Evolutionary conservation across 1,284 basidiomycete species (phyloP), one percentile per base, ranked within the genome.

Genomic region (Meira nashicola): DNA sequence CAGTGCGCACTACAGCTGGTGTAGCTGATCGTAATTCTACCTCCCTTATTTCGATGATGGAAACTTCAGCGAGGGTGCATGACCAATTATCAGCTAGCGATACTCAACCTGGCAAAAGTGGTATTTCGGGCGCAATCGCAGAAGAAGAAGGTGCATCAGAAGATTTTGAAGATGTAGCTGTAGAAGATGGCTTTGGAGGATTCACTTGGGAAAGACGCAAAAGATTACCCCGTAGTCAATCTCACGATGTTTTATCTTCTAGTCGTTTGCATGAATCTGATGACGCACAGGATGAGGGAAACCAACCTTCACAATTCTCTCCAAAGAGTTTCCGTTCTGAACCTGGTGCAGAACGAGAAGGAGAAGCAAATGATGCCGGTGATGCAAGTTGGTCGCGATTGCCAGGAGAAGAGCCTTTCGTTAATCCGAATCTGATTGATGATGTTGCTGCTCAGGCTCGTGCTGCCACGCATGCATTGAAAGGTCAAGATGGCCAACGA

Each of bases 401-500:
- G 19, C 50, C 50, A 5, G 23, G 14, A n/a, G 33, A 54, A 43
- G 23, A 17, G 4, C 14, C n/a, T 28, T n/a, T 17, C 23, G 49
- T 57, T 25, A 39, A 23, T 38, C 14, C 28, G 37, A 21, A 51
- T 51, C 40, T 73, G 40, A 41, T 68, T 19, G 68, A 71, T 25
- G 71, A 74, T 39, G 57, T 74, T 1, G 71, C 65, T 1, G 64
- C 68, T n/a, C 72, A 74, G 52, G 70, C 72, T 7, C 57, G 57
- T 4, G 67, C 70, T 14, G 72, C 72, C 5, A 74, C 72, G 2
- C 55, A 54, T 39, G 72, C 72, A 11, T 63, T 74, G 41, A 74
- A 74, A 48, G 72, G 70, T 8, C 57, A 63, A 0, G 65, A 66
- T 41, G 61, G 62, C 46, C 59, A 57, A 39, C 41, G 39, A 39